Percentiles rank a stretch among this genome's conserved stretches.
Conservation (phyloP, 2,329 filamentous ascomycete genomes). For the Dothistroma septosporum region DNA sequence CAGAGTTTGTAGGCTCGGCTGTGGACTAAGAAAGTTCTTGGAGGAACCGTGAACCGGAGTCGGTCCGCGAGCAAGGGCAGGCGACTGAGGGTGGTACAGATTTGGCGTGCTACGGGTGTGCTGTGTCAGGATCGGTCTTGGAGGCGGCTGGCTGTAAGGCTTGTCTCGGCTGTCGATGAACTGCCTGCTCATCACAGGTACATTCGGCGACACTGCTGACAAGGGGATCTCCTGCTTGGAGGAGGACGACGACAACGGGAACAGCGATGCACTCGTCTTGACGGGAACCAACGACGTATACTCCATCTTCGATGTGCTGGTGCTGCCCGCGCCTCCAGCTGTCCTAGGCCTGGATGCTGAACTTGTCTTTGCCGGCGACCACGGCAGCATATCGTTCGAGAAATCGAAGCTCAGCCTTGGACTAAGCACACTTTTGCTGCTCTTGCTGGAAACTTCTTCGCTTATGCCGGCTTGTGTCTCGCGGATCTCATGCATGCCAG, state of each 20-base stretch:
- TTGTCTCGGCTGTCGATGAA: constrained; percentile 34
- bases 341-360: constrained; percentile 16
- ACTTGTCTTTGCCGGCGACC: constrained; percentile 10
- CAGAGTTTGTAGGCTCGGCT: constrained; percentile 16
- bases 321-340: constrained; percentile 10
- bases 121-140: constrained; percentile 14
- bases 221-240: constrained; percentile 5
- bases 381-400: constrained; percentile 12
- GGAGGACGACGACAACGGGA: neutral
- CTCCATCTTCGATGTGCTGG: constrained; percentile 20
- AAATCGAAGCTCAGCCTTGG: constrained; percentile 21
- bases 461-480: constrained; percentile 12
- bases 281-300: constrained; percentile 25
- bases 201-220: constrained; percentile 12
- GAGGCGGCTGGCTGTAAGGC: constrained; percentile 25
- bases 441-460: constrained; percentile 13
- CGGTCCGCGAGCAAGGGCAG: constrained; percentile 1
- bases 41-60: constrained; percentile 11
- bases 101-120: constrained; percentile 25
- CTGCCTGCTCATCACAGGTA: constrained; percentile 27
- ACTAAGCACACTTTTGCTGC: constrained; percentile 12
- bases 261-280: constrained; percentile 10
- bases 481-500: neutral
- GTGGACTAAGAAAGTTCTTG: constrained; percentile 12
- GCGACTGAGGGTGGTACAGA: constrained; percentile 10